Evolutionary conservation across 1,284 basidiomycete species (phyloP).

Genomic region (Rhodotorula sp.): DNA sequence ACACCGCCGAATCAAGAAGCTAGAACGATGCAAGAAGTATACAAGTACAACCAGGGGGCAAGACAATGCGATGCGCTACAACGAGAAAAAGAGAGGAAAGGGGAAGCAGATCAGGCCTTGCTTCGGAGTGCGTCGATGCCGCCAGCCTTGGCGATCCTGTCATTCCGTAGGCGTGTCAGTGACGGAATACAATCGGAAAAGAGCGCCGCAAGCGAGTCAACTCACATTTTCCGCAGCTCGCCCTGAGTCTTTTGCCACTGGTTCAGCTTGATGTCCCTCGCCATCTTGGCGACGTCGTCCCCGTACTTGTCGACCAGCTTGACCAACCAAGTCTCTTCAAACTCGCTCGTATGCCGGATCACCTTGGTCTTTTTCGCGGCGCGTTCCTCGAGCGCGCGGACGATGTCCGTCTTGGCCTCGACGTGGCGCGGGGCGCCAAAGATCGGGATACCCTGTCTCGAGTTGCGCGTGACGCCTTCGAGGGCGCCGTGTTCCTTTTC

Average conservation of each 20-base stretch:
- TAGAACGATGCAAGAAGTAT: not conserved
- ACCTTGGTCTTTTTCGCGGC: conserved; percentile 55
- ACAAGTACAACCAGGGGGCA: not conserved
- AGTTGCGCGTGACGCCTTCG: conserved; percentile 15
- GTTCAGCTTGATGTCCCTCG: conserved; percentile 75
- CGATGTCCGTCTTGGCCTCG: conserved; percentile 50
- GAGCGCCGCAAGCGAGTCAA: not conserved
- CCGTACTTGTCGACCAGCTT: conserved; percentile 71
- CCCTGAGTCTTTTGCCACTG: conserved; percentile 82
- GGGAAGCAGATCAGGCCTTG: too few species aligned
- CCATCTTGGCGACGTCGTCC: conserved; percentile 72
- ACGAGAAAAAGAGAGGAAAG: not conserved
- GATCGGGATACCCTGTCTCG: conserved; percentile 39
- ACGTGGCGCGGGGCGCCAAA: conserved; percentile 18
- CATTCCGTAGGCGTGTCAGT: not conserved
- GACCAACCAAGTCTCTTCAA: conserved; percentile 68
- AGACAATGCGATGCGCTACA: not conserved
- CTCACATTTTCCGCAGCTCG: conserved; percentile 60
- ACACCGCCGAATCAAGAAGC: not conserved
- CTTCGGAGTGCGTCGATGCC: conserved; percentile 26
- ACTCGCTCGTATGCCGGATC: conserved; percentile 65
- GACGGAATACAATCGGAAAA: too few species aligned
- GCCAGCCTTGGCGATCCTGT: conserved; percentile 39
- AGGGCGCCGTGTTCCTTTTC: conserved; percentile 38
- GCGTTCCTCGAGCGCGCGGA: conserved; percentile 55